Evolutionary conservation across 1,284 basidiomycete species (phyloP), one percentile per base, ranked within the genome.

Genomic region (Clitocybe nebularis): DNA sequence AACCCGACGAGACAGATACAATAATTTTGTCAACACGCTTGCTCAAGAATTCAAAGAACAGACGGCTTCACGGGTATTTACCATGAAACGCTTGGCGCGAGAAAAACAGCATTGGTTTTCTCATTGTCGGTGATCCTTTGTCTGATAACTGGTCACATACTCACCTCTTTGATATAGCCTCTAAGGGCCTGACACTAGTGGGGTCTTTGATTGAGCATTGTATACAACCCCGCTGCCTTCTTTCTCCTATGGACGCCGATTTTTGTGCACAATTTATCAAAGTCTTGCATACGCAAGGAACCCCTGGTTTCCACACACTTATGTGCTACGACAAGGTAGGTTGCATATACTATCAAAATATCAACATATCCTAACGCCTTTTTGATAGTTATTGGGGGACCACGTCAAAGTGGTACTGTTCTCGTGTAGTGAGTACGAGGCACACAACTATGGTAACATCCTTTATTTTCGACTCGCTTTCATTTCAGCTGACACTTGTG

Each of bases 241-340:
- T 98, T 10, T 95, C 94, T 0, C 93, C 94, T 0, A 91, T 93
- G 76, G 96, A 99, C 62, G 96, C 96, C 7, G 86, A 95, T 42
- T 99, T 87, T 52, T 92, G 93, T 46, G 88, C 91, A 5, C 87
- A 91, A 53, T 89, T 99, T 57, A 85, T 99, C 58, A 88, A 89
- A 54, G 74, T 86, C 5, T 72, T 96, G 39, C 95, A 99, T 56
- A 75, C 79, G 14, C 79, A 89, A 55, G 93, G 91, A 9, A 92
- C 93, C 0, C 79, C 83, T 8, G 85, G 87, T 3, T 98, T 98
- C 61, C 83, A 87, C 22, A 93, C 93, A 0, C 64, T 96, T 7
- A 79, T 81, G 55, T 83, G 85, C 38, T 97, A 95, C 60, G 85
- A 96, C 64, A 87, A 81, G 68, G 89, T 93, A 48, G 43, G 64